These are phyloP conservation scores for Termitomyces sp. DNA, from an alignment of 1,284 basidiomycete species.

Conservation along the genomic window DNA sequence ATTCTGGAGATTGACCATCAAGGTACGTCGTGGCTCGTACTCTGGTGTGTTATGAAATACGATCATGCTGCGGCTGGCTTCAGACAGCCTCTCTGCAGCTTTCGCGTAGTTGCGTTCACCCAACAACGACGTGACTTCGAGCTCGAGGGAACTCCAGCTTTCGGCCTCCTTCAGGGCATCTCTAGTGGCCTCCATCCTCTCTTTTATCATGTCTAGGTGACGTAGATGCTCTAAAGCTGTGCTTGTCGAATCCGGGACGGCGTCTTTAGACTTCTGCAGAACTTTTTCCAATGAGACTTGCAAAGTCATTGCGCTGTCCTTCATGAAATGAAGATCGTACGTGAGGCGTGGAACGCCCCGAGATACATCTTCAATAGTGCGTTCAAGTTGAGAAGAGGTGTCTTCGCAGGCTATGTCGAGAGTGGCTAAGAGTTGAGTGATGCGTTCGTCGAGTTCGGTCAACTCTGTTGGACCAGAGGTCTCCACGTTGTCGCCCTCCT, in stretches of 20 bases:
- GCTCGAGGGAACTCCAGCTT: conserved; percentile 90
- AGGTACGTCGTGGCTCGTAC: conserved; percentile 76
- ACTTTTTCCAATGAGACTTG: conserved; percentile 60
- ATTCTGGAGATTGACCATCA: conserved; percentile 89
- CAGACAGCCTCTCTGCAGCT: conserved; percentile 83
- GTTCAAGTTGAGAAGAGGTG: conserved; percentile 79
- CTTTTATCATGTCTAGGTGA: conserved; percentile 77
- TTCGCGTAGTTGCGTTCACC: conserved; percentile 75
- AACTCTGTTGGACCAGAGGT: conserved; percentile 37
- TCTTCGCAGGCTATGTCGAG: conserved; percentile 84
- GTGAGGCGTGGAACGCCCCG: conserved; percentile 82
- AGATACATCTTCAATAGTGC: conserved; percentile 85
- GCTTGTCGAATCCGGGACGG: conserved; percentile 49
- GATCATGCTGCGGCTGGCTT: conserved; percentile 81
- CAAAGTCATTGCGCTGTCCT: conserved; percentile 78
- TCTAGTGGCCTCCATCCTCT: conserved; percentile 79
- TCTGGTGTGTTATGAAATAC: conserved; percentile 88
- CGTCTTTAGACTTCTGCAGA: conserved; percentile 44
- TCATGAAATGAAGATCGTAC: conserved; percentile 94
- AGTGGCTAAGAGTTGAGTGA: conserved; percentile 67
- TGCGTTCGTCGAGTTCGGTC: conserved; percentile 65
- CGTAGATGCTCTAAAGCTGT: conserved; percentile 69
- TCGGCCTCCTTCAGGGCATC: conserved; percentile 88
- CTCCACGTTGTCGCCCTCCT: conserved; percentile 24
- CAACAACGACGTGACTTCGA: conserved; percentile 81